Evolutionary conservation across 2,329 filamentous ascomycete genomes (phyloP).

Genomic region (Ophiostoma sp.): DNA sequence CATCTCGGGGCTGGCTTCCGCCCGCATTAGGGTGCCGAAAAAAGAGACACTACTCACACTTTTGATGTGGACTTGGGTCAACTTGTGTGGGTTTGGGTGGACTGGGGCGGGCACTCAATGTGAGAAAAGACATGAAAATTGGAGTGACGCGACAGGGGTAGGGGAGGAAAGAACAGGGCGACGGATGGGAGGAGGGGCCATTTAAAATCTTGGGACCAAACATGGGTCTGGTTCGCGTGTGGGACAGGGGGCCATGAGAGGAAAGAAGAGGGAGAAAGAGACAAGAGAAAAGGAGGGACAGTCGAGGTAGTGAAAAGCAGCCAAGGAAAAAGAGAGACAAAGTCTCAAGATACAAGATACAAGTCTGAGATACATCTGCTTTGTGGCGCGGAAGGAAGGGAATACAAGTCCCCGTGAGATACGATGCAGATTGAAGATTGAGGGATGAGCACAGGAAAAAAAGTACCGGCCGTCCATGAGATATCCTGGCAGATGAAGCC

Average conservation of each 20-base stretch:
- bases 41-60: slow-evolving; percentile 1
- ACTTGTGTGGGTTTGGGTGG: not conserved
- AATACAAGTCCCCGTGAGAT: slow-evolving; percentile 1
- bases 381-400: not conserved
- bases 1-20: slow-evolving; percentile 29
- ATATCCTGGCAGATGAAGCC: not conserved
- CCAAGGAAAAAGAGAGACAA: not conserved
- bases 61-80: no score
- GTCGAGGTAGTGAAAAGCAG: not conserved
- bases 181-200: not conserved
- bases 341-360: not conserved
- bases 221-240: slow-evolving; percentile 15
- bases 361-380: not conserved
- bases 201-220: slow-evolving; percentile 15
- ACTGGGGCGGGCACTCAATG: not conserved
- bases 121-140: not conserved
- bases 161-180: not conserved
- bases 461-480: not conserved
- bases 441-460: not conserved
- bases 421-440: not conserved
- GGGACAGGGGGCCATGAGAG: not conserved
- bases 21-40: slow-evolving; percentile 28
- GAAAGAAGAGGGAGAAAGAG: not conserved
- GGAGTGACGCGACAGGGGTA: not conserved
- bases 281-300: not conserved